Conservation (phyloP, 2,329 filamentous ascomycete genomes). For the Aspergillus pseudoterreus region DNA sequence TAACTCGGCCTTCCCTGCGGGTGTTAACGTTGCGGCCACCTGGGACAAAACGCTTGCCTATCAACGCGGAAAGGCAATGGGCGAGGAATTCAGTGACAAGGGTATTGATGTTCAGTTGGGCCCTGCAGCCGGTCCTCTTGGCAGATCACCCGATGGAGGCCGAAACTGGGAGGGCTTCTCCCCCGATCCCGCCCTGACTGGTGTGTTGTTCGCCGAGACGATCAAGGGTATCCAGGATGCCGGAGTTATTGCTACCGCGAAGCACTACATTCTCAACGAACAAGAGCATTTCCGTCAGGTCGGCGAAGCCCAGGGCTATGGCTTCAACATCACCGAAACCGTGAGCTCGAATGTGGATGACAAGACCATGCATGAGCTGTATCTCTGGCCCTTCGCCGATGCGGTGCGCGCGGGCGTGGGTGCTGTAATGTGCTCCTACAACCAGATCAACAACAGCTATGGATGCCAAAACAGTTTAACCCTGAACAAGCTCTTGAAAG, state of each 20-base stretch:
- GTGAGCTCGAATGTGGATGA: constrained; percentile 61
- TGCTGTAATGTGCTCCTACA: constrained; percentile 70
- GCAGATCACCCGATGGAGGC: constrained; percentile 64
- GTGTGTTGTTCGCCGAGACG: constrained; percentile 66
- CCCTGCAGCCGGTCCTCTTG: constrained; percentile 71
- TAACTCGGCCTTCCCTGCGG: constrained; percentile 75
- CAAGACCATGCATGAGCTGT: constrained; percentile 61
- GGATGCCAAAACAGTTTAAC: constrained; percentile 61
- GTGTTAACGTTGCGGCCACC: constrained; percentile 75
- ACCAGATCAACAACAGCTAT: constrained; percentile 67
- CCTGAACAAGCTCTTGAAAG: constrained; percentile 62
- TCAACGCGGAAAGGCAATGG: constrained; percentile 69
- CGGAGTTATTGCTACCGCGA: constrained; percentile 78
- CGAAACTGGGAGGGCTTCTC: constrained; percentile 66
- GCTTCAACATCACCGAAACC: constrained; percentile 60
- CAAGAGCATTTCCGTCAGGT: constrained; percentile 69
- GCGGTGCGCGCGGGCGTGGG: constrained; percentile 63
- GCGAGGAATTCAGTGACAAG: constrained; percentile 69
- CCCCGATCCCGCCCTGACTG: constrained; percentile 72
- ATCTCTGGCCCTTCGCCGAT: constrained; percentile 67
- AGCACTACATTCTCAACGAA: constrained; percentile 72
- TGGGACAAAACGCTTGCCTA: constrained; percentile 72
- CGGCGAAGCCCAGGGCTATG: constrained; percentile 55
- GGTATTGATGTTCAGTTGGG: constrained; percentile 72
- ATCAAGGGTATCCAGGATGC: constrained; percentile 77